Conservation (phyloP, 2,329 filamentous ascomycete genomes). For the Sclerotinia trifoliorum region DNA sequence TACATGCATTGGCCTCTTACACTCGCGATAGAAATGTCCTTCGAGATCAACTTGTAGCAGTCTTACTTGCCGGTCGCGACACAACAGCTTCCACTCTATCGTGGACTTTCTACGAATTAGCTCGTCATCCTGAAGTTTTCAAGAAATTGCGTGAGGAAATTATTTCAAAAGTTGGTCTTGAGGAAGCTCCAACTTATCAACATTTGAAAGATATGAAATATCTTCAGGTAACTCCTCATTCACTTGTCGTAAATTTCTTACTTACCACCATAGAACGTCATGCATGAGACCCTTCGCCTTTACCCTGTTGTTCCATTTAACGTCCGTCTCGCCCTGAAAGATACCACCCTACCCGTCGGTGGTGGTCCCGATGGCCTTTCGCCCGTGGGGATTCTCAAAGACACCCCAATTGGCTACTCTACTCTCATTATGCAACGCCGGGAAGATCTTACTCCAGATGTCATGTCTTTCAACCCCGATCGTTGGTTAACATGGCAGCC, state of each 20-base stretch:
- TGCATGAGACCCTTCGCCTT: slow-evolving; percentile 75
- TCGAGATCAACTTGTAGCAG: slow-evolving; percentile 78
- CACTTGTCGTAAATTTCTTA: background rate
- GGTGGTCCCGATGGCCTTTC: slow-evolving; percentile 61
- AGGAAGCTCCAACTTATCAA: slow-evolving; percentile 66
- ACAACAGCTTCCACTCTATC: slow-evolving; percentile 81
- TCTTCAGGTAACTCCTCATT: slow-evolving; percentile 47
- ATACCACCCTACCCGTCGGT: slow-evolving; percentile 73
- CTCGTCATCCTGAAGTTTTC: slow-evolving; percentile 65
- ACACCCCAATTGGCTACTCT: slow-evolving; percentile 64
- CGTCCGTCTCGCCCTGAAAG: slow-evolving; percentile 66
- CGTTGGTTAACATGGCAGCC: slow-evolving; percentile 65
- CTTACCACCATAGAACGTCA: slow-evolving; percentile 51
- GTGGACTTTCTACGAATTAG: slow-evolving; percentile 81
- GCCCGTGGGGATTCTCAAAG: slow-evolving; percentile 65
- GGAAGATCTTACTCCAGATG: slow-evolving; percentile 57
- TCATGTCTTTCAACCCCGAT: slow-evolving; percentile 59
- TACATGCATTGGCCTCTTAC: slow-evolving; percentile 79
- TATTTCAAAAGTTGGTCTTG: slow-evolving; percentile 60
- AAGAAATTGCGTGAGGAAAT: slow-evolving; percentile 73
- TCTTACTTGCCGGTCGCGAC: slow-evolving; percentile 82
- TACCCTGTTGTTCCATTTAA: slow-evolving; percentile 81
- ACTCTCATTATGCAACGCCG: slow-evolving; percentile 73
- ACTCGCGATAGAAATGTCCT: slow-evolving; percentile 71
- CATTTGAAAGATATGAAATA: slow-evolving; percentile 89